Evolutionary conservation across 1,284 basidiomycete genomes (phyloP).

Genomic region (Melampsora larici-populina): DNA sequence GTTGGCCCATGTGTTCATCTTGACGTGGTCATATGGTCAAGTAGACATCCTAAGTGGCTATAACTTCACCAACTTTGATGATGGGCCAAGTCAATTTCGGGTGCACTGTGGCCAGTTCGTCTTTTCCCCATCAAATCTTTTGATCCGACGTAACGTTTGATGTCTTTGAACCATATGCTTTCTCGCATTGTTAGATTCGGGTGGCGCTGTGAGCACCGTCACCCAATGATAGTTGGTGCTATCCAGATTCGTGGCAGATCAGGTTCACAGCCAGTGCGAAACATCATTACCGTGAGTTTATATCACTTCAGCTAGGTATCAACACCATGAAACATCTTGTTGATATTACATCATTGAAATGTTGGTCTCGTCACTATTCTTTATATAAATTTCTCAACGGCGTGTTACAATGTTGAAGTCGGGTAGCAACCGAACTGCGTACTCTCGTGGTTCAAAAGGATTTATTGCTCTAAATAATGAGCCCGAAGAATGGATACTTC

Average conservation of each 20-base stretch:
- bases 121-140: background rate
- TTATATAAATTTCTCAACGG: background rate
- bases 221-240: constrained; percentile 28
- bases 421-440: constrained; percentile 19
- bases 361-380: too few relatives aligned
- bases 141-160: background rate
- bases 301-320: too few relatives aligned
- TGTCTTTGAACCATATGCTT: background rate
- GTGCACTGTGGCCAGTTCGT: constrained; percentile 33
- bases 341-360: too few relatives aligned
- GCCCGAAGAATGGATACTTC: background rate
- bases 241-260: constrained; percentile 16
- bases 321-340: too few relatives aligned
- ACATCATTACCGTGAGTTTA: constrained; percentile 33
- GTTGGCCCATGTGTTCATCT: constrained; percentile 21
- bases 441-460: constrained; percentile 17
- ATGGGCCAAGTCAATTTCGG: background rate
- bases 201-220: constrained; percentile 40
- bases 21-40: constrained; percentile 38
- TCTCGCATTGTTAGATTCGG: constrained; percentile 17
- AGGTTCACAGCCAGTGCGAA: constrained; percentile 7
- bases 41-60: constrained; percentile 38
- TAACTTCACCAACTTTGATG: constrained; percentile 34
- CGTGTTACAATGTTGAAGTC: background rate
- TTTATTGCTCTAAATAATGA: constrained; percentile 38